Conservation (phyloP, 129 eudicot species). For the Erigeron canadensis region DNA sequence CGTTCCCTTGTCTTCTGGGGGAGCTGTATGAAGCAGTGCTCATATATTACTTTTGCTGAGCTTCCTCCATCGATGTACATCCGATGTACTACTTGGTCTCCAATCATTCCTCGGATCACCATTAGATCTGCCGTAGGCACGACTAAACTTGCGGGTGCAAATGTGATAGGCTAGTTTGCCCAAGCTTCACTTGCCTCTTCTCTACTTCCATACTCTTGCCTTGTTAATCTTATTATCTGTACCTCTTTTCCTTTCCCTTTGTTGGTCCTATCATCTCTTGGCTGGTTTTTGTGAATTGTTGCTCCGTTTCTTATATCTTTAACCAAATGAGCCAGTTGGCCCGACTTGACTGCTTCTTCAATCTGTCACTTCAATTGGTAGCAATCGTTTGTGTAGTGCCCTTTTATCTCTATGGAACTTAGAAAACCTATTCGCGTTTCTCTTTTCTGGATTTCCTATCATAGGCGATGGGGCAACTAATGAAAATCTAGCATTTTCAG, state of each 20-base stretch:
- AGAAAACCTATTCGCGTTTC: too few relatives aligned
- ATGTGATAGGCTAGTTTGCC: neutral
- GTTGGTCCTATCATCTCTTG: neutral
- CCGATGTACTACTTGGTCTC: neutral
- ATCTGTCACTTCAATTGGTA: neutral
- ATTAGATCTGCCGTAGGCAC: neutral
- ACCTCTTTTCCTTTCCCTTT: neutral
- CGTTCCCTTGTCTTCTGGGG: accelerated
- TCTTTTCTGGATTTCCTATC: neutral
- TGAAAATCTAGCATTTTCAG: neutral
- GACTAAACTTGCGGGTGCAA: neutral
- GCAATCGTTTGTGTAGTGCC: neutral
- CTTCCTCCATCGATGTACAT: neutral
- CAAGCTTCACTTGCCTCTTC: neutral
- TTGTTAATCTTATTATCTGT: too few relatives aligned
- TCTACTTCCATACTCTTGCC: neutral
- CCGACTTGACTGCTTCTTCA: neutral
- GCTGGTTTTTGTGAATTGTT: too few relatives aligned
- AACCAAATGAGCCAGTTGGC: neutral
- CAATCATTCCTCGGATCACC: neutral
- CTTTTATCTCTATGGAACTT: neutral
- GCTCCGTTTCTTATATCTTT: too few relatives aligned
- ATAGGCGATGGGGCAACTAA: neutral
- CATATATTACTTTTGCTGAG: neutral
- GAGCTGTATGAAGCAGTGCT: neutral